These are phyloP conservation scores for Chlamydomonas reinhardtii DNA, from an alignment of 163 green algal genomes.

Conservation along the genomic window DNA sequence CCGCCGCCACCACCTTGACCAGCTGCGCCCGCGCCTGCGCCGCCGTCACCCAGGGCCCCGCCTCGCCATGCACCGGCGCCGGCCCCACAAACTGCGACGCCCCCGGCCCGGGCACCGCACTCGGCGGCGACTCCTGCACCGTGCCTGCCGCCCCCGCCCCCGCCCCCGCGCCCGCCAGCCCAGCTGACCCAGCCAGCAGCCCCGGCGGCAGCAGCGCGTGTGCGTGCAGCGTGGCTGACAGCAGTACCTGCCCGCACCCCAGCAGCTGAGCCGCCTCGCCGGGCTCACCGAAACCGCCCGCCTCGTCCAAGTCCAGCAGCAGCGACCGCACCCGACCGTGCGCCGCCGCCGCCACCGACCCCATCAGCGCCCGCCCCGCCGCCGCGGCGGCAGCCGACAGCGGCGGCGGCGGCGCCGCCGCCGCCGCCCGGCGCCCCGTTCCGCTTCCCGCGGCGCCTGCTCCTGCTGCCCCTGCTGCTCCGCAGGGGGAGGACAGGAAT, in stretches of 20 bases:
- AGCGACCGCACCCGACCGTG: not conserved
- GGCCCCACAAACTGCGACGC: not conserved
- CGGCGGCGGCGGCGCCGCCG: not conserved
- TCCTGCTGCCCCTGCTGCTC: too few species aligned
- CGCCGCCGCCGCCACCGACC: not conserved
- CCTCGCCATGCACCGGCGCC: not conserved
- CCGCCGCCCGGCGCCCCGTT: not conserved
- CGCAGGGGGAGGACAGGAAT: not conserved
- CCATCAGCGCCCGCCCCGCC: constrained; percentile 11
- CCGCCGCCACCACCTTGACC: not conserved
- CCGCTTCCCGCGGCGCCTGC: not conserved
- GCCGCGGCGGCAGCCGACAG: not conserved
- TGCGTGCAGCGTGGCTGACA: constrained; percentile 9
- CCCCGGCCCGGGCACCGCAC: too few species aligned
- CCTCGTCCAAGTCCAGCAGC: not conserved
- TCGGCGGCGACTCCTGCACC: too few species aligned
- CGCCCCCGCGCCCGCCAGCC: too few species aligned
- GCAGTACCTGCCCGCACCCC: constrained; percentile 16
- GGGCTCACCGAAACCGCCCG: not conserved
- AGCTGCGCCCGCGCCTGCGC: constrained; percentile 9
- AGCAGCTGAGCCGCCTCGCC: not conserved
- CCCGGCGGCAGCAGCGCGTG: not conserved
- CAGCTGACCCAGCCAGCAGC: not conserved
- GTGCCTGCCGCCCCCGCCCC: not conserved
- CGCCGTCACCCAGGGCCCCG: constrained; percentile 15